Base-by-base conservation (phyloP, 2,329 filamentous ascomycete species). In the Phyllosticta ampelicida region DNA sequence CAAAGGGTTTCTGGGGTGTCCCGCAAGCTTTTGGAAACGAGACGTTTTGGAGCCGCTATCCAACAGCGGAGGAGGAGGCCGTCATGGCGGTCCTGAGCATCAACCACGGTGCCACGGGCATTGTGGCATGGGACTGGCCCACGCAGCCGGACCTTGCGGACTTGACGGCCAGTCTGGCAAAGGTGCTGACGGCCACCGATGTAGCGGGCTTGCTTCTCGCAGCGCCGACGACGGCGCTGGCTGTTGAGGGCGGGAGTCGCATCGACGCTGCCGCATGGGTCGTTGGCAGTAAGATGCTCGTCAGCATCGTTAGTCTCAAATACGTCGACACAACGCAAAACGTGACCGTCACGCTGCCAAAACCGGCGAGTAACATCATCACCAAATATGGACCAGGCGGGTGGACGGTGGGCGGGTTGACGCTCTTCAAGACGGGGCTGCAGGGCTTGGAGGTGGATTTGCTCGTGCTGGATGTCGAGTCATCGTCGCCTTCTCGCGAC, bases 51-150 rank as follows among this genome's bases (percentile, higher is more conserved):
- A 60, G 63, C 9, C 65, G 76, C 4, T 73, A 73, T 55, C 78
- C 78, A 4, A 79, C 73, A 2, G 63, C 66, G 0, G 67, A 63
- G 0, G 79, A 80, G 63, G 74, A 75, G 55, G 70, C 72, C 29
- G 75, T 72, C 2, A 79, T 80, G 77, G 74, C 70, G 52, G 67
- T 78, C 60, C 62, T 80, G 11, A 70, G 69, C 51, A 62, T 80
- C 52, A 79, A 79, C 61, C 77, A 80, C 61, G 73, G 74, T 51
- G 78, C 76, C 0, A 80, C 77, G 62, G 78, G 74, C 0, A 69
- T 80, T 48, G 74, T 77, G 29, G 72, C 70, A 62, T 81, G 79
- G 79, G 65, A 70, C 16, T 80, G 74, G 61, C 78, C 78, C 0
- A 74, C 74, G 4, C 67, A 62, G 11, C 49, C 60, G 1, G 71